Evolutionary conservation across 129 eudicot genomes (phyloP).

Genomic region (Heracleum sosnowskyi): DNA sequence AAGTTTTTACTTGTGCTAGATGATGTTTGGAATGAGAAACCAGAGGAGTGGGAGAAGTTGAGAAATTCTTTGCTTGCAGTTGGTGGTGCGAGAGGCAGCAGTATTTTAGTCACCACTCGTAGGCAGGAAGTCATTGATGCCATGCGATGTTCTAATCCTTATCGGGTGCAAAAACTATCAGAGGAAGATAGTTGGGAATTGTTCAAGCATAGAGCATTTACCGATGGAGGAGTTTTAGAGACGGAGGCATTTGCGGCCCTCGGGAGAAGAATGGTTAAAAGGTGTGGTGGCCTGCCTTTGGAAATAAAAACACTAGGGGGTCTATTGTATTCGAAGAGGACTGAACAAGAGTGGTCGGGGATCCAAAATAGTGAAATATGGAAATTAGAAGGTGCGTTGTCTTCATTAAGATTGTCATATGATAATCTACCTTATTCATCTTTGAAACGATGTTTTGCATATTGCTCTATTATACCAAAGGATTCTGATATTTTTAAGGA

Average conservation of each 20-base stretch:
- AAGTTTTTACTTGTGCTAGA: slow-evolving; percentile 14
- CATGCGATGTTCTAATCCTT: neutral
- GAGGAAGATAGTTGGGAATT: slow-evolving; percentile 20
- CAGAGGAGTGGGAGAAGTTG: slow-evolving; percentile 15
- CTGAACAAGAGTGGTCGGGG: slow-evolving; percentile 2
- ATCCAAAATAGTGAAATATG: slow-evolving; percentile 7
- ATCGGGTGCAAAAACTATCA: slow-evolving; percentile 4
- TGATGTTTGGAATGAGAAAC: slow-evolving; percentile 20
- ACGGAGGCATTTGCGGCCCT: neutral
- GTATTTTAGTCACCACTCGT: slow-evolving; percentile 26
- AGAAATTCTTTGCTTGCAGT: slow-evolving; percentile 9
- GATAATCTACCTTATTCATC: neutral
- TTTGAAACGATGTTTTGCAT: slow-evolving; percentile 3
- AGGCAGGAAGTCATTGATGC: neutral
- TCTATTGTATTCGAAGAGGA: neutral
- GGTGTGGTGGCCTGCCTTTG: slow-evolving; percentile 22
- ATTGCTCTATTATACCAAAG: slow-evolving; percentile 3
- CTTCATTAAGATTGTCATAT: neutral
- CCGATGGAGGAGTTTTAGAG: neutral
- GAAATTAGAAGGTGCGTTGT: neutral
- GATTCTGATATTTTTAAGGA: slow-evolving; percentile 4
- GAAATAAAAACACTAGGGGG: slow-evolving; percentile 11
- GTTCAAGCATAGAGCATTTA: slow-evolving; percentile 9
- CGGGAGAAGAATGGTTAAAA: slow-evolving; percentile 7
- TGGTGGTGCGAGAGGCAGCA: slow-evolving; percentile 9